Conservation (phyloP, 768 basidiomycete species). For the Chalciporus sphaerocephalus region DNA sequence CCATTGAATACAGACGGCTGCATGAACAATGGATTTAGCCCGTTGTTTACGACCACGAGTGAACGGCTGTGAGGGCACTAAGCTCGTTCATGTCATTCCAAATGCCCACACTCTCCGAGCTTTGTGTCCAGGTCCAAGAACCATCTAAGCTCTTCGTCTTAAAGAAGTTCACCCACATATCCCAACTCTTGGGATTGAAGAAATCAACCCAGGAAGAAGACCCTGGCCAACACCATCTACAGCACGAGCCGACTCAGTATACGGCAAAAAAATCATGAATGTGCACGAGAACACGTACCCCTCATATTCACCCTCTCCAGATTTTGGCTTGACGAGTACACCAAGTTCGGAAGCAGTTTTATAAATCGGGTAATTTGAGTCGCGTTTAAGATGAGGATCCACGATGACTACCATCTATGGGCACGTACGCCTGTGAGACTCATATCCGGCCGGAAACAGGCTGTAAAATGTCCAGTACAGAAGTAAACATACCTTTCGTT, state of each 20-base stretch:
- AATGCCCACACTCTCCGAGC: conserved; percentile 81
- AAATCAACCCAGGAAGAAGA: conserved; percentile 96
- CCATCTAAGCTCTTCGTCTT: conserved; percentile 50
- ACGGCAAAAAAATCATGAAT: neutral
- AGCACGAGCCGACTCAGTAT: neutral
- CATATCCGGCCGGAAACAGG: neutral
- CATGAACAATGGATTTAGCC: conserved; percentile 7
- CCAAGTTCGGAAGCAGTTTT: conserved; percentile 77
- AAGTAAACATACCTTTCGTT: conserved; percentile 62
- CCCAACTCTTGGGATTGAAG: conserved; percentile 87
- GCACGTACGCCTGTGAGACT: neutral
- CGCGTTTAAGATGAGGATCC: conserved; percentile 93
- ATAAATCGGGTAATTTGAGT: conserved; percentile 75
- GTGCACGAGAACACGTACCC: conserved; percentile 38
- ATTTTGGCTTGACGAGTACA: conserved; percentile 76
- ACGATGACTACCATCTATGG: conserved; percentile 93
- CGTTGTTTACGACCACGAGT: neutral
- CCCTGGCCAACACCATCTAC: conserved; percentile 92
- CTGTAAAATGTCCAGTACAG: neutral
- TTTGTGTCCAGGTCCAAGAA: conserved; percentile 72
- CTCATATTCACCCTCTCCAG: conserved; percentile 82
- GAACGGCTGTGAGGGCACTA: conserved; percentile 8
- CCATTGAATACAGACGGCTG: conserved; percentile 98
- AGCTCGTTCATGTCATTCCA: conserved; percentile 99
- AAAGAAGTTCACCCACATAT: conserved; percentile 88